Evolutionary conservation across 495 filamentous ascomycete species (phyloP).

Genomic region (Penicillium cataractarum): DNA sequence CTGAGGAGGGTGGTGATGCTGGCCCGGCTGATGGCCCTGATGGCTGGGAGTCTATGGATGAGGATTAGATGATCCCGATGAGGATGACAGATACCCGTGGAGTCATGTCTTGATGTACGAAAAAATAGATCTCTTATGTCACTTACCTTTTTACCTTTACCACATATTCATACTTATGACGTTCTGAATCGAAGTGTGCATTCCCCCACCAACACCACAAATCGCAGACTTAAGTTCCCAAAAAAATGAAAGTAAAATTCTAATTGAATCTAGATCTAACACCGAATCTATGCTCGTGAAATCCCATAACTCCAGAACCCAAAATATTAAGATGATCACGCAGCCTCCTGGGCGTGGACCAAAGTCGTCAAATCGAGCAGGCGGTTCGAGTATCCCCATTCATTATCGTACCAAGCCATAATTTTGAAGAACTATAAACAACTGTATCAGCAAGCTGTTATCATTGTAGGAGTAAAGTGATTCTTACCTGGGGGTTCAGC

Average conservation of each 20-base stretch:
- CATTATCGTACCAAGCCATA: constrained; percentile 45
- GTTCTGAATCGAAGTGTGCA: background rate
- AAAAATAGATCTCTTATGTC: constrained; percentile 32
- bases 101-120: constrained; percentile 26
- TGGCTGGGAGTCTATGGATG: constrained; percentile 92
- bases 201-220: background rate
- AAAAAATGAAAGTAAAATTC: background rate
- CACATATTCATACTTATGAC: constrained; percentile 14
- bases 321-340: constrained; percentile 11
- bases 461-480: background rate
- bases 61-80: constrained; percentile 54
- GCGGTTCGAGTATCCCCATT: constrained; percentile 44
- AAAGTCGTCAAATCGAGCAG: constrained; percentile 37
- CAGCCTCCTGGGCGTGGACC: constrained; percentile 26
- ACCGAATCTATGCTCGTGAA: constrained; percentile 3
- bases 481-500: constrained; percentile 35
- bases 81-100: constrained; percentile 31
- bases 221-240: too few species aligned
- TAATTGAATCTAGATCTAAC: constrained; percentile 3
- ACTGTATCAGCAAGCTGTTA: background rate
- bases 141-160: constrained; percentile 9
- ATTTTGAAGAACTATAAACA: constrained; percentile 39
- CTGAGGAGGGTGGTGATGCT: constrained; percentile 57
- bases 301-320: constrained; percentile 4
- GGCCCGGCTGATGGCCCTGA: constrained; percentile 46